phyloP scores from a whole-genome alignment of 1,139 yeast genomes.

The Arxiozyma heterogenica region DNA sequence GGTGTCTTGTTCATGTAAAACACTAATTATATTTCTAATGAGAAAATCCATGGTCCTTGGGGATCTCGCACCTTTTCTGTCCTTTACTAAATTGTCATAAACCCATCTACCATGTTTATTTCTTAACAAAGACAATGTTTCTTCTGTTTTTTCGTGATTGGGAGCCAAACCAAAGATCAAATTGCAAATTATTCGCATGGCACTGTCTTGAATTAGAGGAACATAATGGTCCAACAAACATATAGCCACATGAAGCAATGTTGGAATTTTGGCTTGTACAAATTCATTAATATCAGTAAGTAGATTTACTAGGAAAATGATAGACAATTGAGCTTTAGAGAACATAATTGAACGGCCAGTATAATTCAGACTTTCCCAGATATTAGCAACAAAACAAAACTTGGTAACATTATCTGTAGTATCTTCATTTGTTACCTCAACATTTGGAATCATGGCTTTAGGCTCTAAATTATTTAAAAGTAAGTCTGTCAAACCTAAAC shows the following conservation, averaged over 20 bases:
- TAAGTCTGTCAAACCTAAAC: slow-evolving; percentile 39
- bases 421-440: slow-evolving; percentile 34
- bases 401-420: slow-evolving; percentile 26
- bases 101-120: slow-evolving; percentile 58
- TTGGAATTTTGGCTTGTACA: slow-evolving; percentile 51
- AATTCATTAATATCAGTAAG: slow-evolving; percentile 53
- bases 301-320: slow-evolving; percentile 75
- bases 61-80: slow-evolving; percentile 72
- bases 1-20: slow-evolving; percentile 45
- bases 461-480: slow-evolving; percentile 69
- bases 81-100: slow-evolving; percentile 75
- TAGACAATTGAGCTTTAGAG: slow-evolving; percentile 79
- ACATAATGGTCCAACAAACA: slow-evolving; percentile 82
- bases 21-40: slow-evolving; percentile 53
- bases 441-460: slow-evolving; percentile 70
- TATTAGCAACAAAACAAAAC: slow-evolving; percentile 72
- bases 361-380: slow-evolving; percentile 48
- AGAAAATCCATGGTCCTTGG: slow-evolving; percentile 82
- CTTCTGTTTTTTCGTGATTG: slow-evolving; percentile 44
- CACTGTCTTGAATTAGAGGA: slow-evolving; percentile 74
- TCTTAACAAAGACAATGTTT: slow-evolving; percentile 47
- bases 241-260: slow-evolving; percentile 74
- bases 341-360: slow-evolving; percentile 68
- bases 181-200: slow-evolving; percentile 65
- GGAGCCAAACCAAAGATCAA: slow-evolving; percentile 57